These are phyloP conservation scores for Diplodia sapinea DNA, from an alignment of 2,329 filamentous ascomycete species.

Conservation along the genomic window DNA sequence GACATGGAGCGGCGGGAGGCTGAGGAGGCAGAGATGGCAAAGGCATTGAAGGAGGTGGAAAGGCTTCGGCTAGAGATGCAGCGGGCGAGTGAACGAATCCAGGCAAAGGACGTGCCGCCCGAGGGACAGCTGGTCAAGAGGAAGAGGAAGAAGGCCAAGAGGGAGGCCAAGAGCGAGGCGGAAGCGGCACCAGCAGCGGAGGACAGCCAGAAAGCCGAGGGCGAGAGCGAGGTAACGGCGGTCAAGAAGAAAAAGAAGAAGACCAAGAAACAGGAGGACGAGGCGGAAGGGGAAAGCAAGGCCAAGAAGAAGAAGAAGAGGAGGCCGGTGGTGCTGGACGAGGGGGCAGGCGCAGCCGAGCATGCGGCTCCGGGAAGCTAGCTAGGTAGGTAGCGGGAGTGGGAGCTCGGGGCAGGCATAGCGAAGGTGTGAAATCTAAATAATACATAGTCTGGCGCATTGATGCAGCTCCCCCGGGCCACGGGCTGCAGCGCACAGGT, in stretches of 20 bases:
- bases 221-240: constrained; percentile 27
- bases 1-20: constrained; percentile 71
- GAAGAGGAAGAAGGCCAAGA: constrained; percentile 66
- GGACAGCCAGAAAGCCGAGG: constrained; percentile 32
- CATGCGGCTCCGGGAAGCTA: neutral
- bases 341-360: neutral
- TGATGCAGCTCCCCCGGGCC: too few species aligned
- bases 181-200: constrained; percentile 13
- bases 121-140: constrained; percentile 69
- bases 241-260: constrained; percentile 52
- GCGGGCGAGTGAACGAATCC: constrained; percentile 74
- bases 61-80: constrained; percentile 87
- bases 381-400: neutral
- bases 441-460: neutral
- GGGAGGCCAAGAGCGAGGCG: constrained; percentile 58
- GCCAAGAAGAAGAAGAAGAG: constrained; percentile 52
- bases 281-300: constrained; percentile 35
- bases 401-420: neutral
- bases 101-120: constrained; percentile 69
- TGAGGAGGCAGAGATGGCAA: constrained; percentile 87
- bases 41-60: constrained; percentile 88
- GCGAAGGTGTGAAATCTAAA: neutral
- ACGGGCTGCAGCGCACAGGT: constrained; percentile 10
- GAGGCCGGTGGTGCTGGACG: constrained; percentile 39
- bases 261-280: constrained; percentile 38